Evolutionary conservation across 2,329 filamentous ascomycete genomes (phyloP).

Genomic region (Fusarium mangiferae): DNA sequence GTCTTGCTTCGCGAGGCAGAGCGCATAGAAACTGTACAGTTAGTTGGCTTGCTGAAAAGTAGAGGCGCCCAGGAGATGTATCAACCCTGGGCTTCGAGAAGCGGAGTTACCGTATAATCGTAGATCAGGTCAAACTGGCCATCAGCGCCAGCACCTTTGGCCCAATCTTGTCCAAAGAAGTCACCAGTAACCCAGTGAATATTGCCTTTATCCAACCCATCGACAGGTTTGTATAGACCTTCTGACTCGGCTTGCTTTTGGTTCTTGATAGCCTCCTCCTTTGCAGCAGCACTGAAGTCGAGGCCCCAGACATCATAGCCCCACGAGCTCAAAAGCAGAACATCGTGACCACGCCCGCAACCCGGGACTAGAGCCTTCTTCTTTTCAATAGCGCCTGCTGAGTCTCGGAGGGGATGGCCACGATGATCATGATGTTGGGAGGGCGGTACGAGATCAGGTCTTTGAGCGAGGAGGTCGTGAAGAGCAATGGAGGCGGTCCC

Average conservation of each 20-base stretch:
- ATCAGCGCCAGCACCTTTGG: slow-evolving; percentile 53
- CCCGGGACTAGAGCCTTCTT: slow-evolving; percentile 76
- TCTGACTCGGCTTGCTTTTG: slow-evolving; percentile 52
- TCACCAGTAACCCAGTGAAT: slow-evolving; percentile 70
- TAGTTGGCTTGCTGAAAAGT: slow-evolving; percentile 19
- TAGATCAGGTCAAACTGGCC: slow-evolving; percentile 73
- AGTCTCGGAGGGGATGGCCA: slow-evolving; percentile 43
- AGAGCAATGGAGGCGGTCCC: slow-evolving; percentile 64
- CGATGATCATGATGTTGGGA: slow-evolving; percentile 48
- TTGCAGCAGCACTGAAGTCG: slow-evolving; percentile 67
- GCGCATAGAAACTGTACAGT: slow-evolving; percentile 68
- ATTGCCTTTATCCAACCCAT: slow-evolving; percentile 57
- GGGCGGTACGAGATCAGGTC: slow-evolving; percentile 56
- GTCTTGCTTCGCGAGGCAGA: slow-evolving; percentile 63
- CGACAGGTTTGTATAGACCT: slow-evolving; percentile 55
- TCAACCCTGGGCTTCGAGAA: neutral
- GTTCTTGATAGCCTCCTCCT: slow-evolving; percentile 59
- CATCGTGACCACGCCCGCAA: slow-evolving; percentile 85
- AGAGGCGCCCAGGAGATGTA: neutral
- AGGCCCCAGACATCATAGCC: slow-evolving; percentile 83
- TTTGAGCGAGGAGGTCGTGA: slow-evolving; percentile 60
- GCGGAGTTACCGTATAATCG: slow-evolving; percentile 66
- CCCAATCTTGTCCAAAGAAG: slow-evolving; percentile 73
- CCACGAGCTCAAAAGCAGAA: slow-evolving; percentile 76
- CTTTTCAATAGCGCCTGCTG: slow-evolving; percentile 39